Conservation (phyloP, 1,284 basidiomycete species). For the Sporisorium sorghi region DNA sequence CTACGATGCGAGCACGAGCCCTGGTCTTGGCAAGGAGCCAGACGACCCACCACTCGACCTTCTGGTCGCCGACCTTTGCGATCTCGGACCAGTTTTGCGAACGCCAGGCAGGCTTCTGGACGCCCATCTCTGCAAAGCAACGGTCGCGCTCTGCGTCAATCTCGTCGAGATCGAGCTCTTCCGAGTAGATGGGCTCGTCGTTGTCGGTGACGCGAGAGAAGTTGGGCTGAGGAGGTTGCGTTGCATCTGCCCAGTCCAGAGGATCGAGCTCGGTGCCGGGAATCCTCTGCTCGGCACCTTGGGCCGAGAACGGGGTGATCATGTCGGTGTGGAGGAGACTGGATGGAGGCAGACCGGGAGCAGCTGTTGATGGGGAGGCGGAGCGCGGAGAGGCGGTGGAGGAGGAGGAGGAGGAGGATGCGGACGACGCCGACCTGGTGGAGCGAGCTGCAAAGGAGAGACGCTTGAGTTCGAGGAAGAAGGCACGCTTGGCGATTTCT, state of each 20-base stretch:
- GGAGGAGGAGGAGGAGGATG: constrained; percentile 21
- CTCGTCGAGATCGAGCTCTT: constrained; percentile 50
- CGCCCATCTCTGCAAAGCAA: constrained; percentile 52
- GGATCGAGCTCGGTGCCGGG: constrained; percentile 49
- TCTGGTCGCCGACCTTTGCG: constrained; percentile 43
- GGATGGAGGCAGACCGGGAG: constrained; percentile 1
- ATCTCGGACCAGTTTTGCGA: constrained; percentile 46
- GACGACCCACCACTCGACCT: constrained; percentile 50
- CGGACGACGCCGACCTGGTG: constrained; percentile 16
- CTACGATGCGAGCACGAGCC: constrained; percentile 42
- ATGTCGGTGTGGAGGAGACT: constrained; percentile 38
- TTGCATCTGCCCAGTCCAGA: constrained; percentile 45
- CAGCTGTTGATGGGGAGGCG: constrained; percentile 16
- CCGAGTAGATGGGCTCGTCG: constrained; percentile 50
- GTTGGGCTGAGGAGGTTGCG: constrained; percentile 25
- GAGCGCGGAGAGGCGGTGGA: constrained; percentile 21
- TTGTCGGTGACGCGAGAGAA: constrained; percentile 21
- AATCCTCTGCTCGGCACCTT: constrained; percentile 22
- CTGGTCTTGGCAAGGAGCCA: constrained; percentile 46
- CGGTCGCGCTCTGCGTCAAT: constrained; percentile 48
- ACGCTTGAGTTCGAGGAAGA: constrained; percentile 53
- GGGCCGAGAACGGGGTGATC: constrained; percentile 34
- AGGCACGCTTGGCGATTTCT: constrained; percentile 42
- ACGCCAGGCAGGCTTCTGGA: constrained; percentile 39
- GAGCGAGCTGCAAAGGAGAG: constrained; percentile 27